Evolutionary conservation across 2,329 filamentous ascomycete species (phyloP).

Genomic region (Aspergillus quadrilineatus): DNA sequence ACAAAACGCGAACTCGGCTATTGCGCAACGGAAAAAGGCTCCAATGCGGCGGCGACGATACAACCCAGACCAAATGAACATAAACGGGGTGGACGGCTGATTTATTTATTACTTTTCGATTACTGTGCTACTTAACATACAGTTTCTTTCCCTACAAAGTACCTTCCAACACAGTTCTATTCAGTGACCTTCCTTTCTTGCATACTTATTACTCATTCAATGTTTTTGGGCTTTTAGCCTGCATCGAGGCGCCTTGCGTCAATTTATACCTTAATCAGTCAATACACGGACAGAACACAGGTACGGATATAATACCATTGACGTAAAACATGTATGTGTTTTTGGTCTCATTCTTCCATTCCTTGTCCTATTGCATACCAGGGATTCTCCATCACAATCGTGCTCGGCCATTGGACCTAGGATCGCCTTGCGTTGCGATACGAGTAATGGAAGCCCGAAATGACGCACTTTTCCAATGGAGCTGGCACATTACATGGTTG

Average conservation of each 20-base stretch:
- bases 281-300: background rate
- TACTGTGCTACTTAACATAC: background rate
- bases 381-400: background rate
- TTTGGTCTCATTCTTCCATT: background rate
- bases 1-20: conserved; percentile 36
- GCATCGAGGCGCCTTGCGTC: conserved; percentile 24
- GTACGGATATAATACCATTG: background rate
- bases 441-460: too few relatives aligned
- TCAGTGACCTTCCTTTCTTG: background rate
- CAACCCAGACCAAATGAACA: conserved; percentile 35
- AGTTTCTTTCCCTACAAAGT: background rate
- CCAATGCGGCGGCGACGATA: conserved; percentile 43
- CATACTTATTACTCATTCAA: conserved; percentile 9
- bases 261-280: conserved; percentile 9
- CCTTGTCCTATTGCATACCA: background rate
- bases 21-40: conserved; percentile 44
- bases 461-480: too few relatives aligned
- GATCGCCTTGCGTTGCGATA: too few relatives aligned
- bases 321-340: background rate
- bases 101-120: background rate
- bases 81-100: conserved; percentile 31
- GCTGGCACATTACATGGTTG: too few relatives aligned
- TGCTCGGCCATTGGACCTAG: too few relatives aligned
- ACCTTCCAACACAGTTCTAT: background rate
- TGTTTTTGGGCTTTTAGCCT: conserved; percentile 13